phyloP scores from a whole-genome alignment of 371 early-diverging fungal species.

The Lichtheimia corymbifera region DNA sequence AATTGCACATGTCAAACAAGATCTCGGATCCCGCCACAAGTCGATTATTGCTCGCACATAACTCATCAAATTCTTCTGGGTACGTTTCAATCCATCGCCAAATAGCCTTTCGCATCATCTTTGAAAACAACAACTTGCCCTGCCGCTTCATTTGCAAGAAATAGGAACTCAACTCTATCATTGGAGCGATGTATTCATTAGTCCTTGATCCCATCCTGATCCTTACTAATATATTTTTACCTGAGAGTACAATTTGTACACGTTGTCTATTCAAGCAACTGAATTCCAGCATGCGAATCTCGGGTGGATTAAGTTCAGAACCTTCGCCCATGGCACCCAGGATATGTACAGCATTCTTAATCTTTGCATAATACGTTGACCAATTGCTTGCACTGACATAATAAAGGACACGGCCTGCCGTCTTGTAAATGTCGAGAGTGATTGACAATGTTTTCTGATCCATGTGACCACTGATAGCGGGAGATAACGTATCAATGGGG shows the following conservation, averaged over 20 bases:
- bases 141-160: constrained; percentile 65
- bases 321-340: constrained; percentile 29
- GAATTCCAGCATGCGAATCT: constrained; percentile 35
- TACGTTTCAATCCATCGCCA: constrained; percentile 88
- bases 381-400: constrained; percentile 83
- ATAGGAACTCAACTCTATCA: constrained; percentile 64
- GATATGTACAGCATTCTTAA: constrained; percentile 35
- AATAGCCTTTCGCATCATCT: constrained; percentile 72
- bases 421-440: constrained; percentile 54
- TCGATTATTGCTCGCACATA: constrained; percentile 60
- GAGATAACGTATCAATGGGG: constrained; percentile 10
- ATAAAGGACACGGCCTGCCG: constrained; percentile 72
- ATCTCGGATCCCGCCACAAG: constrained; percentile 74
- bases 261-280: constrained; percentile 25
- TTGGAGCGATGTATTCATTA: constrained; percentile 62
- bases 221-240: constrained; percentile 24
- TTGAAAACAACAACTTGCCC: constrained; percentile 67
- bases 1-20: constrained; percentile 73
- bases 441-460: constrained; percentile 40
- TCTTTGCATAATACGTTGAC: constrained; percentile 70
- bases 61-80: constrained; percentile 68
- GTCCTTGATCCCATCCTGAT: constrained; percentile 22
- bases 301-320: constrained; percentile 25
- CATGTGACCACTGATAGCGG: constrained; percentile 4
- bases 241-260: constrained; percentile 33